Conservation (phyloP, 352 stramenopile genomes). For the Globisporangium uncinulatum region DNA sequence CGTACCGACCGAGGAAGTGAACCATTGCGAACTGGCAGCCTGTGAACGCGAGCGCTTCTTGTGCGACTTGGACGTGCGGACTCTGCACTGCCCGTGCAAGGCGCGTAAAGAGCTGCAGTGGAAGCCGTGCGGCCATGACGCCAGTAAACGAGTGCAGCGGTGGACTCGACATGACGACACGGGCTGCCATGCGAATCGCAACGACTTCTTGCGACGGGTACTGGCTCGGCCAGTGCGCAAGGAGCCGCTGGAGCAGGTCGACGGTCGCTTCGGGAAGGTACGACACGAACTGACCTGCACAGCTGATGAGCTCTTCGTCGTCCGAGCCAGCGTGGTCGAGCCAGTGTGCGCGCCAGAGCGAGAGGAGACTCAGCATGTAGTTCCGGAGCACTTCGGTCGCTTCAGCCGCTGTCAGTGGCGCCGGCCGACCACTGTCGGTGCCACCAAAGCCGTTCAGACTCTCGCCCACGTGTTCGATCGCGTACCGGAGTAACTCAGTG, state of each 20-base stretch:
- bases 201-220: slow-evolving; percentile 68
- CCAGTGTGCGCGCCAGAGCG: slow-evolving; percentile 73
- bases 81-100: slow-evolving; percentile 57
- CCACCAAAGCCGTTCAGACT: slow-evolving; percentile 28
- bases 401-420: slow-evolving; percentile 21
- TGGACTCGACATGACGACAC: slow-evolving; percentile 77
- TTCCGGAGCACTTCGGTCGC: slow-evolving; percentile 60
- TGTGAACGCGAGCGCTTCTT: slow-evolving; percentile 79
- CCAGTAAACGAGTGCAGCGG: slow-evolving; percentile 44
- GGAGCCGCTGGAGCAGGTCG: slow-evolving; percentile 43
- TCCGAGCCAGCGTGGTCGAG: slow-evolving; percentile 69
- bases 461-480: slow-evolving; percentile 72
- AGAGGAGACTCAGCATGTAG: slow-evolving; percentile 56
- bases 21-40: slow-evolving; percentile 76
- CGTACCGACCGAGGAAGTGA: slow-evolving; percentile 64
- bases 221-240: slow-evolving; percentile 57
- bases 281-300: slow-evolving; percentile 78
- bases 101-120: slow-evolving; percentile 45
- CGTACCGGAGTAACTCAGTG: slow-evolving; percentile 76
- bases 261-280: slow-evolving; percentile 63
- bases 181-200: slow-evolving; percentile 76
- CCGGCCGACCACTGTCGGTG: neutral
- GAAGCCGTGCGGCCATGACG: slow-evolving; percentile 16
- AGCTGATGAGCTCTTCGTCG: slow-evolving; percentile 80
- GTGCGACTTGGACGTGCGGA: slow-evolving; percentile 60